A percentile compares a stretch with the other conserved stretches of the same genome.
These are phyloP conservation scores for Ziziphus jujuba DNA, from an alignment of 306 rosid species.

Conservation along the genomic window DNA sequence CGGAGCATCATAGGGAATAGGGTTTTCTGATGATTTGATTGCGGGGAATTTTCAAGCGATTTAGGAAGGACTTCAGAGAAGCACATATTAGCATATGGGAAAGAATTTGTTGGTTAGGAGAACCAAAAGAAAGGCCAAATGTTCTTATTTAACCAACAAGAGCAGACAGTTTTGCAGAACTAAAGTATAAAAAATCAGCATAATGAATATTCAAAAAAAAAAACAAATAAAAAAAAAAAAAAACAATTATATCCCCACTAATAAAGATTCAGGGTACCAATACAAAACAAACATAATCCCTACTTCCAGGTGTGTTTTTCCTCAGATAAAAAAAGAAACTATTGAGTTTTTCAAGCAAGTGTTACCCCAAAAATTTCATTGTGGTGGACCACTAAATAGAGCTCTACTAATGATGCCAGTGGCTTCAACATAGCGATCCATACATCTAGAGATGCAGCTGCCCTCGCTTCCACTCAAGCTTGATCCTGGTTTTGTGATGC, in stretches of 20 bases:
- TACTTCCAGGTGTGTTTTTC: slow-evolving; percentile 12
- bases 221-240: no score
- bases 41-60: no score
- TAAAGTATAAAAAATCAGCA: slow-evolving; percentile 8
- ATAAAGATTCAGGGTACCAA: slow-evolving; percentile 3
- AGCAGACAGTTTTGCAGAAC: neutral
- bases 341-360: slow-evolving; percentile 1
- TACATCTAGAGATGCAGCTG: slow-evolving; percentile 89
- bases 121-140: no score
- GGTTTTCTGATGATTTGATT: no score
- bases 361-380: slow-evolving; percentile 22
- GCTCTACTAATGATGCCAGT: slow-evolving; percentile 84
- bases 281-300: slow-evolving; percentile 13
- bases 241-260: slow-evolving; percentile 5
- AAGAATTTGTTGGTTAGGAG: neutral
- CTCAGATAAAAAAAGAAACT: slow-evolving; percentile 11
- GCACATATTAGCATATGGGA: neutral
- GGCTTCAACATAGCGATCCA: slow-evolving; percentile 96
- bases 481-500: slow-evolving; percentile 89
- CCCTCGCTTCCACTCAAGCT: slow-evolving; percentile 83
- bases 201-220: no score
- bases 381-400: slow-evolving; percentile 53
- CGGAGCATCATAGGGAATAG: no score
- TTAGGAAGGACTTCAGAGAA: no score
- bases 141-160: neutral